Conservation (phyloP, 495 filamentous ascomycete species). For the Beverwykella pulmonaria region DNA sequence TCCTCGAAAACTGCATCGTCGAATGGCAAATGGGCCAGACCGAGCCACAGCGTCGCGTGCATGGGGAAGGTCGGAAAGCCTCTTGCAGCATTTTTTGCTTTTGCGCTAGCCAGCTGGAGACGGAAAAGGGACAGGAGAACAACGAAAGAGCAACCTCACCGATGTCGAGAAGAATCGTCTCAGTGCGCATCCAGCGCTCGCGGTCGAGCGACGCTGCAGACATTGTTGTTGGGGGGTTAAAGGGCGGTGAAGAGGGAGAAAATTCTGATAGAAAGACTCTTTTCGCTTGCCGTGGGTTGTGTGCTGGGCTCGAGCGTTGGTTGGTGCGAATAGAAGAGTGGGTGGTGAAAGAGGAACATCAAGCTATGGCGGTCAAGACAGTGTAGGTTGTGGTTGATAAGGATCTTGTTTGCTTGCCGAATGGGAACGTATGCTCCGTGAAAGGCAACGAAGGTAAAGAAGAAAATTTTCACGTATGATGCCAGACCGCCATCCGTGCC, state of each 20-base stretch:
- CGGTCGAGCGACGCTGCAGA: conserved; percentile 24
- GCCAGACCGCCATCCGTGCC: conserved; percentile 2
- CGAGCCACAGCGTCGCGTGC: conserved; percentile 9
- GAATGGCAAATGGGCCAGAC: conserved; percentile 18
- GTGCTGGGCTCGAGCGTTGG: conserved; percentile 7
- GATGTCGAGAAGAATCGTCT: conserved; percentile 46
- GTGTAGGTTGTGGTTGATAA: conserved; percentile 2
- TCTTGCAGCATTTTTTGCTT: conserved; percentile 8
- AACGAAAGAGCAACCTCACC: conserved; percentile 35
- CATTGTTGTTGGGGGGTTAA: conserved; percentile 35
- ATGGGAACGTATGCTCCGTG: conserved; percentile 13
- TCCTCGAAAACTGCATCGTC: conserved; percentile 4
- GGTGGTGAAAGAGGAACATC: conserved; percentile 1
- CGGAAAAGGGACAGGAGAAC: neutral
- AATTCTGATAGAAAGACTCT: conserved; percentile 18
- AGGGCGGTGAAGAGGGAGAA: conserved; percentile 32
- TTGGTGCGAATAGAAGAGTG: conserved; percentile 24
- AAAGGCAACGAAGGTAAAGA: neutral
- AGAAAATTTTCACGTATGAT: conserved; percentile 8
- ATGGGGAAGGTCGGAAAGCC: conserved; percentile 5
- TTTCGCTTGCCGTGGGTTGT: conserved; percentile 7
- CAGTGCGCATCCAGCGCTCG: conserved; percentile 29
- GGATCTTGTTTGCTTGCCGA: conserved; percentile 1
- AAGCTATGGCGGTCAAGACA: conserved; percentile 26
- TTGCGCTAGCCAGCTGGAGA: neutral